Evolutionary conservation across 2,329 filamentous ascomycete genomes (phyloP).

Genomic region (Cladophialophora exuberans): DNA sequence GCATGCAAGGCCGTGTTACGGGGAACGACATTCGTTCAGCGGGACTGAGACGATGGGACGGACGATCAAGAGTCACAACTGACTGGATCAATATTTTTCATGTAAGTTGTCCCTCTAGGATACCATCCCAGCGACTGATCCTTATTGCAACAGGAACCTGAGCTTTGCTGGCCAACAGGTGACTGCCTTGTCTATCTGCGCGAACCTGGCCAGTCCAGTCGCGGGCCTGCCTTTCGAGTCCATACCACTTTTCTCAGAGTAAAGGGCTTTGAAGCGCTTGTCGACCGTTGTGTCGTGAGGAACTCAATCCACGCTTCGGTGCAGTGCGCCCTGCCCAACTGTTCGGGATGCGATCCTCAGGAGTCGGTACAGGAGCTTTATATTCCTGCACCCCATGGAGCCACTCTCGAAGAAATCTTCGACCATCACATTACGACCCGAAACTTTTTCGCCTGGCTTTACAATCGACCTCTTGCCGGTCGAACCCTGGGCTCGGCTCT

Average conservation of each 20-base stretch:
- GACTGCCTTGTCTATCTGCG: conserved; percentile 34
- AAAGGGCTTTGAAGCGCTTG: conserved; percentile 30
- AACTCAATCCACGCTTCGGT: conserved; percentile 24
- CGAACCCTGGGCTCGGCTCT: conserved; percentile 65
- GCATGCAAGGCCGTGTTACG: conserved; percentile 31
- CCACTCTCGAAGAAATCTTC: conserved; percentile 29
- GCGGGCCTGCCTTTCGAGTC: conserved; percentile 34
- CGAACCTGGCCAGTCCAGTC: conserved; percentile 34
- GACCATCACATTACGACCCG: conserved; percentile 34
- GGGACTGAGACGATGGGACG: conserved; percentile 35
- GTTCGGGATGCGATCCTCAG: conserved; percentile 30
- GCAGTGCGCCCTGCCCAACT: conserved; percentile 29
- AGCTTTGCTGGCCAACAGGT: conserved; percentile 33
- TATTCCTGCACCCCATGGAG: conserved; percentile 29
- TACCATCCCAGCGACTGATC: not conserved
- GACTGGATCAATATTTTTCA: conserved; percentile 35
- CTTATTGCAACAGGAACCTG: too few species aligned
- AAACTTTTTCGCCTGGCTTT: conserved; percentile 36
- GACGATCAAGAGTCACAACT: conserved; percentile 30
- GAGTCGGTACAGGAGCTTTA: conserved; percentile 30
- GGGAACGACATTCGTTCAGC: conserved; percentile 32
- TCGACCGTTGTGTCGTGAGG: conserved; percentile 28
- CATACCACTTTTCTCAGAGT: conserved; percentile 28
- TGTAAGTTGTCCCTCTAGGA: conserved; percentile 18
- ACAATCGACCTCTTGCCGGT: conserved; percentile 33